Evolutionary conservation across 371 early-diverging fungal species (phyloP).

Genomic region (Gilbertella persicaria): DNA sequence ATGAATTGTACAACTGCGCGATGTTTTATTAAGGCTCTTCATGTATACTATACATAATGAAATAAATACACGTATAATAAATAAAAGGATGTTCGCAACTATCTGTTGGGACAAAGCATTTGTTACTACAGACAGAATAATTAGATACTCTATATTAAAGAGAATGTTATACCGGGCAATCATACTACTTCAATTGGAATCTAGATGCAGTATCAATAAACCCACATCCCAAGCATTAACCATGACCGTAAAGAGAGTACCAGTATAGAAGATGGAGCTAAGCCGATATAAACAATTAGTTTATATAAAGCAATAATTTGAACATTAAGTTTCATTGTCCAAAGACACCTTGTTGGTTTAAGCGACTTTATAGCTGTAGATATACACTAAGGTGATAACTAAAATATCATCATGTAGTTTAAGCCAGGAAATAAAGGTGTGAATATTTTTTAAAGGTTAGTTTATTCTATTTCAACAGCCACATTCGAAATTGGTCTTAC

Average conservation of each 20-base stretch:
- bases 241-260: not conserved
- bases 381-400: no score
- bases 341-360: no score
- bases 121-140: not conserved
- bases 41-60: slow-evolving; percentile 4
- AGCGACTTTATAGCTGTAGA: not conserved
- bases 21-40: no score
- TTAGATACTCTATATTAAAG: not conserved
- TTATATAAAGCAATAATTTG: not conserved
- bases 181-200: not conserved
- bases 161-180: slow-evolving; percentile 1
- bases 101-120: slow-evolving; percentile 1
- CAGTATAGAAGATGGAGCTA: not conserved
- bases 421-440: not conserved
- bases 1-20: no score
- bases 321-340: no score
- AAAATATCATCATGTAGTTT: no score
- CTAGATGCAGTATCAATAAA: not conserved
- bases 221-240: slow-evolving; percentile 1
- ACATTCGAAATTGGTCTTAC: no score
- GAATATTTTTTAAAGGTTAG: not conserved
- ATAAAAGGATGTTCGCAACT: slow-evolving; percentile 5
- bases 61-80: slow-evolving; percentile 5
- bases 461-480: no score
- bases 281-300: not conserved